Evolutionary conservation across 2,329 filamentous ascomycete genomes (phyloP).

Genomic region (Knufia fluminis): DNA sequence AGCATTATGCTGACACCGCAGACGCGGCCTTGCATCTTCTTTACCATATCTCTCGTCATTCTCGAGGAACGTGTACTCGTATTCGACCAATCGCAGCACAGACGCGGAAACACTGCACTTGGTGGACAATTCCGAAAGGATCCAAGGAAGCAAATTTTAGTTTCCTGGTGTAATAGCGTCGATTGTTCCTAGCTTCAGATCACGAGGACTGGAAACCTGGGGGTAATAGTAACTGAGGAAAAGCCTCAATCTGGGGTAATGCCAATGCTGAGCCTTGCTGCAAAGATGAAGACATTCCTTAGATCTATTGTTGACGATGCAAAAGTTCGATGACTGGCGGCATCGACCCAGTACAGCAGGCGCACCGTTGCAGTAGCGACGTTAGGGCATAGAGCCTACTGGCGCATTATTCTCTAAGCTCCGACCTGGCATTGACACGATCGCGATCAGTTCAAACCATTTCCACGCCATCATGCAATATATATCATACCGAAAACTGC

Average conservation of each 20-base stretch:
- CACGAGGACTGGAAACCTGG: not conserved
- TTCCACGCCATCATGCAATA: no score
- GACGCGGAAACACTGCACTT: not conserved
- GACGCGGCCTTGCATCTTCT: not conserved
- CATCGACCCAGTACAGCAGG: no score
- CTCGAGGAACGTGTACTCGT: not conserved
- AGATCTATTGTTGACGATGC: not conserved
- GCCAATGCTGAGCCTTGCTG: not conserved
- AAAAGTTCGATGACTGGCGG: not conserved
- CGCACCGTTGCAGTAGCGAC: no score
- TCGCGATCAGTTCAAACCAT: no score
- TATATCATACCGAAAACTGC: no score
- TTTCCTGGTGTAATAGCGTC: constrained; percentile 8
- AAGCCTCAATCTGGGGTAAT: not conserved
- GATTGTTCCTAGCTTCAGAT: not conserved
- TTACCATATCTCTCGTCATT: not conserved
- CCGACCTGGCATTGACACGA: no score
- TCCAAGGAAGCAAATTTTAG: not conserved
- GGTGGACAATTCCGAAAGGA: not conserved
- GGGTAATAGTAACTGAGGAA: not conserved
- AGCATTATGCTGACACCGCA: not conserved
- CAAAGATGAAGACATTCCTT: not conserved
- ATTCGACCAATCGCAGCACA: not conserved
- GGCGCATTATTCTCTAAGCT: no score
- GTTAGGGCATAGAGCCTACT: no score